Conservation (phyloP, 2,329 filamentous ascomycete genomes). For the Escovopsis sp. region DNA sequence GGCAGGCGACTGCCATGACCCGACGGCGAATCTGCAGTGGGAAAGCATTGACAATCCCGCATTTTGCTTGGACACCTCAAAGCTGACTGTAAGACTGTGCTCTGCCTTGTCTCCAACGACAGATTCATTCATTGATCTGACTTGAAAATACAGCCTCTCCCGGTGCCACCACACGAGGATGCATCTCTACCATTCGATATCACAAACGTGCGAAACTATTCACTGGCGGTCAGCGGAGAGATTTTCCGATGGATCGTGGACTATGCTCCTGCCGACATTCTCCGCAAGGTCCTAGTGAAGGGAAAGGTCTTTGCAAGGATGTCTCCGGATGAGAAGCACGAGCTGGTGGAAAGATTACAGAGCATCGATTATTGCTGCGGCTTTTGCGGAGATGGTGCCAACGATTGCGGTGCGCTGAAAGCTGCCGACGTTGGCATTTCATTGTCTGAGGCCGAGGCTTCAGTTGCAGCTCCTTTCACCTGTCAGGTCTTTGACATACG, state of each 20-base stretch:
- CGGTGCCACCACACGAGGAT: conserved; percentile 56
- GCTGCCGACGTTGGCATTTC: conserved; percentile 96
- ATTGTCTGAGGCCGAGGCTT: conserved; percentile 91
- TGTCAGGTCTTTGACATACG: conserved; percentile 91
- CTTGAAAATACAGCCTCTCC: conserved; percentile 41
- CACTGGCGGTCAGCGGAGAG: conserved; percentile 78
- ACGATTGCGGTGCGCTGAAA: conserved; percentile 93
- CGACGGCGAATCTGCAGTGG: conserved; percentile 65
- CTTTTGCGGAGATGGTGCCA: conserved; percentile 94
- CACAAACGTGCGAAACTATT: conserved; percentile 69
- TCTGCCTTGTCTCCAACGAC: background rate
- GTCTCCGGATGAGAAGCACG: conserved; percentile 98
- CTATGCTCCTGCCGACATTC: conserved; percentile 65
- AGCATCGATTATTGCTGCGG: conserved; percentile 90
- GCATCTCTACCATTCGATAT: conserved; percentile 76
- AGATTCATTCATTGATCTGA: background rate
- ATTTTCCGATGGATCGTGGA: conserved; percentile 95
- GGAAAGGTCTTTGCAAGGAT: conserved; percentile 95
- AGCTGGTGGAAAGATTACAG: conserved; percentile 92
- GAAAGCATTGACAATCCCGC: conserved; percentile 84
- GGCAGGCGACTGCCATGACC: conserved; percentile 54
- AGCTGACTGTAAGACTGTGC: conserved; percentile 45
- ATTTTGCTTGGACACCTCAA: conserved; percentile 59
- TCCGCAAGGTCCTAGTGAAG: conserved; percentile 66
- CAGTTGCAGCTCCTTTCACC: conserved; percentile 95